Percentiles rank a stretch among this genome's conserved stretches.
Conservation (phyloP, 2,329 filamentous ascomycete genomes). For the Colletotrichum tofieldiae region DNA sequence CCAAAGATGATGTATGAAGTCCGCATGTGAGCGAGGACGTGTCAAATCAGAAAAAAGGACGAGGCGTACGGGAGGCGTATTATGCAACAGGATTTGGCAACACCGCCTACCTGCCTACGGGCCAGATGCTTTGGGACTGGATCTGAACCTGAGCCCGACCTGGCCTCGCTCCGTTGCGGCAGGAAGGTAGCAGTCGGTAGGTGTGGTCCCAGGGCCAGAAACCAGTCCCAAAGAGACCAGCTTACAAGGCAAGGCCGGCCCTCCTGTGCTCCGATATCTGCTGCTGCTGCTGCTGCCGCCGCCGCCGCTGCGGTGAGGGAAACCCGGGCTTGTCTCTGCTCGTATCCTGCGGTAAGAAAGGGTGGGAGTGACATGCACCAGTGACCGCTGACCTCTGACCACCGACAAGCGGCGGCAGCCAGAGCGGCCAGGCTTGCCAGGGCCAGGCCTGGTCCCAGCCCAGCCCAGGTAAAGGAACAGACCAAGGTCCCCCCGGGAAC, state of each 20-base stretch:
- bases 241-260: background rate
- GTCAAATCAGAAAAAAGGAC: constrained; percentile 26
- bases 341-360: constrained; percentile 1
- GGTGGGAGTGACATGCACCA: background rate
- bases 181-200: constrained; percentile 22
- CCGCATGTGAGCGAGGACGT: constrained; percentile 30
- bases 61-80: constrained; percentile 35
- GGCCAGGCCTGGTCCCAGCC: constrained; percentile 2
- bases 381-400: background rate
- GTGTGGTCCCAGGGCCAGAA: constrained; percentile 18
- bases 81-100: constrained; percentile 39
- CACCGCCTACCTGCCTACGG: constrained; percentile 22
- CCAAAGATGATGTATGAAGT: constrained; percentile 35
- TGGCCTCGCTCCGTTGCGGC: constrained; percentile 4
- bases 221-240: constrained; percentile 10
- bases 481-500: constrained; percentile 28
- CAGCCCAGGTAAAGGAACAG: background rate
- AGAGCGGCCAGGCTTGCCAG: background rate
- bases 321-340: background rate
- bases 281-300: background rate
- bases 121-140: background rate
- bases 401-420: background rate
- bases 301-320: background rate
- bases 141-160: constrained; percentile 13
- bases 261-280: background rate